Evolutionary conservation across 2,329 filamentous ascomycete species (phyloP), one percentile per base, ranked within the genome.

Genomic region (Stenocarpella maydis): DNA sequence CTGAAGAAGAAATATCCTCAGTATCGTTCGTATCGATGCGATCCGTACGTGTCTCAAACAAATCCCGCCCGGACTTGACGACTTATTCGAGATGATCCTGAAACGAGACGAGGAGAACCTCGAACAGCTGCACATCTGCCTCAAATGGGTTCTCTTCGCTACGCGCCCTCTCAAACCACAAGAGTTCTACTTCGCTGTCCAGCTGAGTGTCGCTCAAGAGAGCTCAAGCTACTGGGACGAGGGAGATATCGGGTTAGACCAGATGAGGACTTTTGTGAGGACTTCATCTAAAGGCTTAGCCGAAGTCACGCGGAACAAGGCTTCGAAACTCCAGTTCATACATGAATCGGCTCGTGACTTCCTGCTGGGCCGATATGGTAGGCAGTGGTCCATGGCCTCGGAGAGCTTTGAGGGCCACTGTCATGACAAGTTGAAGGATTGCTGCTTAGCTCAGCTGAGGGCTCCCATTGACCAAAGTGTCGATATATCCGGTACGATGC

Each of bases 111-210:
- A 65, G 0, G 45, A 78, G 0, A 79, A 86, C 7, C 76, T 77
- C 55, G 76, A 83, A 0, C 76, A 80, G 0, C 71, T 89, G 0
- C 67, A 80, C 0, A 71, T 86, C 0, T 87, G 82, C 41, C 70
- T 90, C 1, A 80, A 85, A 24, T 90, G 84, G 84, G 78, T 90
- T 0, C 77, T 90, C 0, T 89, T 82, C 31, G 79, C 87, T 0
- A 77, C 74, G 5, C 72, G 76, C 0, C 83, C 86, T 0, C 69
- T 89, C 0, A 77, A 53, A 0, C 81, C 77, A 0, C 71, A 79
- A 1, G 81, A 89, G 71, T 78, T 87, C 0, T 86, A 85, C 55
- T 73, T 71, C 49, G 74, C 71, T 80, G 78, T 76, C 0, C 49
- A 37, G 4, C 3, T 43, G 3, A 8, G 43, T 50, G 7, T 8